phyloP scores from a whole-genome alignment of 306 rosid species.

The Cucurbita argyrosperma region DNA sequence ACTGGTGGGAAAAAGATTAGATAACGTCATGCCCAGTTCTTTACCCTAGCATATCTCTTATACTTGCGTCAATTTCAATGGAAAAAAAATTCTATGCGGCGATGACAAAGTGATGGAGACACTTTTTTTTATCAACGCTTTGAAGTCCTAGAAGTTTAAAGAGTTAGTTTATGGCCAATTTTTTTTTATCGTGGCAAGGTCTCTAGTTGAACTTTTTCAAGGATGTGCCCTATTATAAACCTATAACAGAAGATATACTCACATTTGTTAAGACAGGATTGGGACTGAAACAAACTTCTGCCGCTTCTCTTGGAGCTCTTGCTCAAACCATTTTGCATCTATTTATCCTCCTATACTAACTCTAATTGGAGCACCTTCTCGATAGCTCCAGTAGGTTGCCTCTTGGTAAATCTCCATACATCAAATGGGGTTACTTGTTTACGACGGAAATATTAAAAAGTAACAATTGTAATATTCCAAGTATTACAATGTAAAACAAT shows the following conservation, averaged over 20 bases:
- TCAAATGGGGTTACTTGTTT: not conserved
- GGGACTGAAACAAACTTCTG: not conserved
- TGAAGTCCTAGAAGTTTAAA: not conserved
- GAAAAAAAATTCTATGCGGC: not conserved
- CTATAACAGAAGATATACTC: not conserved
- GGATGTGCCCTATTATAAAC: not conserved
- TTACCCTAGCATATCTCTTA: not conserved
- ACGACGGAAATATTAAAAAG: not conserved
- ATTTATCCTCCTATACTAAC: not conserved
- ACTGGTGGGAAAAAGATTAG: not conserved
- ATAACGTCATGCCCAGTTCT: not conserved
- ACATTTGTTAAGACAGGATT: not conserved
- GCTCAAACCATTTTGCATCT: not conserved
- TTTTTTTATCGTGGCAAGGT: not conserved
- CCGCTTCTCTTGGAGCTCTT: not conserved
- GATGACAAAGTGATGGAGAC: not conserved
- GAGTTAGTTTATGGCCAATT: not conserved
- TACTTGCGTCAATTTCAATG: not conserved
- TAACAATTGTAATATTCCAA: not conserved
- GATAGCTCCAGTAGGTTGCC: not conserved
- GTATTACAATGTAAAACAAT: not conserved
- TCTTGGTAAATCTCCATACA: not conserved
- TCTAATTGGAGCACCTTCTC: not conserved
- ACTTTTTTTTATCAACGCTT: not conserved
- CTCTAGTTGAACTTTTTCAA: not conserved